phyloP scores from a whole-genome alignment of 2,329 filamentous ascomycete genomes.

The Trichoderma atroviride region DNA sequence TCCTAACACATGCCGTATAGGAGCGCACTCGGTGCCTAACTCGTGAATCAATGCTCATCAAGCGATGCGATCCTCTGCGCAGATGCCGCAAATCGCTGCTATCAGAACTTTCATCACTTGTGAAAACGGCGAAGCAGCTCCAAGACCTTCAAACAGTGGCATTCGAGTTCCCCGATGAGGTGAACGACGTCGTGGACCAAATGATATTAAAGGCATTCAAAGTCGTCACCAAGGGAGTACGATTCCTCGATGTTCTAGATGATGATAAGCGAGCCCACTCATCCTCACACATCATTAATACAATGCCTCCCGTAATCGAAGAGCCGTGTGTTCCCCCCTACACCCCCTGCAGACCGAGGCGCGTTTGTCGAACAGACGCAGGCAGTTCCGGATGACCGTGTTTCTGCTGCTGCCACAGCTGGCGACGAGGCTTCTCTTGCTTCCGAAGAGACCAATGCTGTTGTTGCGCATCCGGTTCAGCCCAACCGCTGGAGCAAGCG shows the following conservation, averaged over 20 bases:
- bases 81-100: constrained; percentile 83
- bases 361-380: constrained; percentile 49
- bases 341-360: constrained; percentile 62
- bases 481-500: constrained; percentile 48
- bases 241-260: constrained; percentile 84
- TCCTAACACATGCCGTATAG: constrained; percentile 47
- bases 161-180: constrained; percentile 53
- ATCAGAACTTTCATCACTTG: constrained; percentile 84
- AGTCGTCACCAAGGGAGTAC: constrained; percentile 86
- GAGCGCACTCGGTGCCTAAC: constrained; percentile 88
- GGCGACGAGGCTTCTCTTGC: constrained; percentile 38
- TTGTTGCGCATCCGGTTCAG: constrained; percentile 35
- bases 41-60: constrained; percentile 74
- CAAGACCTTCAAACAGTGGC: constrained; percentile 68
- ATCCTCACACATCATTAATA: constrained; percentile 54
- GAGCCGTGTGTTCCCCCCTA: constrained; percentile 63
- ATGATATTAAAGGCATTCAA: constrained; percentile 93
- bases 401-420: constrained; percentile 42
- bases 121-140: constrained; percentile 84
- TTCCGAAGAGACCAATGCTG: constrained; percentile 3
- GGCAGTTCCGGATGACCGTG: constrained; percentile 43
- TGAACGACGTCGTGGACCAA: constrained; percentile 82
- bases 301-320: constrained; percentile 61
- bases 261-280: constrained; percentile 58
- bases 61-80: constrained; percentile 74